These are phyloP conservation scores for Pseudoturritis turrita DNA, from an alignment of 345 rosid species.

Conservation along the genomic window DNA sequence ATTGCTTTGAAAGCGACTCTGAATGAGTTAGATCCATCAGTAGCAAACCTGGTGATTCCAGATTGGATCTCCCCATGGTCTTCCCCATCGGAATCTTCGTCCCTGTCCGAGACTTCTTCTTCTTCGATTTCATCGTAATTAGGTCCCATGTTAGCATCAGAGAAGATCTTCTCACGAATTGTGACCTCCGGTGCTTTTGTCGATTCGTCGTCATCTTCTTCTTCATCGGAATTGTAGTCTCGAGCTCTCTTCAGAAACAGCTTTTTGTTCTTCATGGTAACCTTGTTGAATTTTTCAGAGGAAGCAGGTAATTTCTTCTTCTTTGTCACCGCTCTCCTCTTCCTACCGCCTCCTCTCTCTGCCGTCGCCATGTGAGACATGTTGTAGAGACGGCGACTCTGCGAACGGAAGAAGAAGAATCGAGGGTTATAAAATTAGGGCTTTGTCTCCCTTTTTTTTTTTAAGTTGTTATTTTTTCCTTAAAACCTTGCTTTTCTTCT, in stretches of 20 bases:
- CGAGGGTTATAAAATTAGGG: too few relatives aligned
- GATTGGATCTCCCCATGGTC: constrained; percentile 49
- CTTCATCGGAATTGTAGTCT: constrained; percentile 81
- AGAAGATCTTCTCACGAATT: constrained; percentile 25
- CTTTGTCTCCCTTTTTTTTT: too few relatives aligned
- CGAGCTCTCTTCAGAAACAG: constrained; percentile 68
- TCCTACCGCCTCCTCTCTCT: constrained; percentile 32
- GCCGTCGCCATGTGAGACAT: too few relatives aligned
- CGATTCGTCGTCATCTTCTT: constrained; percentile 37
- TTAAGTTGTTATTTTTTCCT: too few relatives aligned
- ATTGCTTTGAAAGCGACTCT: constrained; percentile 66
- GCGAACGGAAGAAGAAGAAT: too few relatives aligned
- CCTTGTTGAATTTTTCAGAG: constrained; percentile 45
- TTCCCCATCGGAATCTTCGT: constrained; percentile 43
- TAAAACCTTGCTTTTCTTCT: too few relatives aligned
- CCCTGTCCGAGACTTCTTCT: constrained; percentile 7
- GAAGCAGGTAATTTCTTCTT: constrained; percentile 40
- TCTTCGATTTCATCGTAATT: constrained; percentile 24
- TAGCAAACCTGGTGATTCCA: constrained; percentile 51
- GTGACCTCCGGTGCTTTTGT: constrained; percentile 1
- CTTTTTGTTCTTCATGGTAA: constrained; percentile 48
- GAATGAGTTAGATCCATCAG: constrained; percentile 75
- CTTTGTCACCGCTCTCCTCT: constrained; percentile 50
- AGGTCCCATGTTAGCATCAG: constrained; percentile 13
- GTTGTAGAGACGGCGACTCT: too few relatives aligned